Conservation (phyloP, 208 protist genomes). For the Crithidia mellificae region DNA sequence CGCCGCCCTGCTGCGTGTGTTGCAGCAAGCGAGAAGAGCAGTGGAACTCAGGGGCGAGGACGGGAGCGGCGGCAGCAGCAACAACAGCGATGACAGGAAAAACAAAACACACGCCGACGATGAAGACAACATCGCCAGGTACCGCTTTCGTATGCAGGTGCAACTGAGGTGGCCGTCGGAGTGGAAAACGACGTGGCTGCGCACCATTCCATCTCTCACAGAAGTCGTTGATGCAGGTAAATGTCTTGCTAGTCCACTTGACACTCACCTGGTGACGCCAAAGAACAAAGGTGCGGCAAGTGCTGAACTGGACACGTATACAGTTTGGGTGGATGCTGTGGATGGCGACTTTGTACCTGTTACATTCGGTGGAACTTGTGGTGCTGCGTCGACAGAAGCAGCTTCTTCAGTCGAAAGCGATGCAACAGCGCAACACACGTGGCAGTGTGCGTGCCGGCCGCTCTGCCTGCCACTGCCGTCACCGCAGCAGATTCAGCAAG, state of each 20-base stretch:
- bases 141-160: constrained; percentile 18
- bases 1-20: constrained; percentile 3
- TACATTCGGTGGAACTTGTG: too few relatives aligned
- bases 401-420: background rate
- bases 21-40: background rate
- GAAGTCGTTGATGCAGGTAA: too few relatives aligned
- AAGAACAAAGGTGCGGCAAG: background rate
- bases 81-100: background rate
- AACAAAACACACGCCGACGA: too few relatives aligned
- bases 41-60: too few relatives aligned
- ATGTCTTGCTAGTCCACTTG: too few relatives aligned
- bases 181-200: constrained; percentile 13
- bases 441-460: background rate
- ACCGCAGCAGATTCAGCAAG: constrained; percentile 12
- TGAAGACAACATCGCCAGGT: too few relatives aligned
- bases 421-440: background rate
- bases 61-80: too few relatives aligned
- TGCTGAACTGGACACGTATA: background rate
- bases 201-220: background rate
- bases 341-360: constrained; percentile 1
- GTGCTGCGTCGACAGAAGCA: background rate
- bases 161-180: constrained; percentile 21
- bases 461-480: constrained; percentile 28
- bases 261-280: too few relatives aligned
- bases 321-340: constrained; percentile 14